Evolutionary conservation across 2,329 filamentous ascomycete species (phyloP).

Genomic region (Curvularia sp.): DNA sequence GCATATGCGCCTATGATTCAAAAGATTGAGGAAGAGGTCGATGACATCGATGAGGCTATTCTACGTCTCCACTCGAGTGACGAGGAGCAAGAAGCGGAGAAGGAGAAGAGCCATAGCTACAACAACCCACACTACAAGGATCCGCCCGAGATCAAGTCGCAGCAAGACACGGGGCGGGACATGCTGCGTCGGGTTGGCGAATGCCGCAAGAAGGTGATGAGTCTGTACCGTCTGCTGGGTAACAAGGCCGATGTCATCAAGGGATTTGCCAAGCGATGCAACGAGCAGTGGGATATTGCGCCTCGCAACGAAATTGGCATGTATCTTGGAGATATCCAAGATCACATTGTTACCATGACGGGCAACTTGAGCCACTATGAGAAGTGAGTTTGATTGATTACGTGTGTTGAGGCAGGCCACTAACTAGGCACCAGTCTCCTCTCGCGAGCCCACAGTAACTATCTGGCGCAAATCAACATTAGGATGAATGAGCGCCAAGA

Average conservation of each 20-base stretch:
- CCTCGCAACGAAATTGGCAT: slow-evolving; percentile 95
- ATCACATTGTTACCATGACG: slow-evolving; percentile 99
- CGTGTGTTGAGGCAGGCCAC: not conserved
- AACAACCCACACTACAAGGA: slow-evolving; percentile 48
- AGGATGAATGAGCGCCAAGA: slow-evolving; percentile 98
- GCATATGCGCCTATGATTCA: slow-evolving; percentile 93
- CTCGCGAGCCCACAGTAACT: slow-evolving; percentile 90
- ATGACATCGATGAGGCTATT: slow-evolving; percentile 94
- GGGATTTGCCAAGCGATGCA: slow-evolving; percentile 97
- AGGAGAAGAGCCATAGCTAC: slow-evolving; percentile 31
- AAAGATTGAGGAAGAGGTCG: slow-evolving; percentile 92
- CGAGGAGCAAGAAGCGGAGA: slow-evolving; percentile 39
- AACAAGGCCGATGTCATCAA: slow-evolving; percentile 99
- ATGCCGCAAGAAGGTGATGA: slow-evolving; percentile 97
- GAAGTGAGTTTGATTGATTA: slow-evolving; percentile 66
- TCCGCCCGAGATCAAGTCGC: slow-evolving; percentile 50
- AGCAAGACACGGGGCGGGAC: slow-evolving; percentile 65
- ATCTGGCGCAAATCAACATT: slow-evolving; percentile 99
- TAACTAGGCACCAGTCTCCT: slow-evolving; percentile 68
- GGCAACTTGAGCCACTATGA: slow-evolving; percentile 95
- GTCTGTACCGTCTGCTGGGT: slow-evolving; percentile 86
- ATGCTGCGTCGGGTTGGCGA: slow-evolving; percentile 94
- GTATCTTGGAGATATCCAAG: slow-evolving; percentile 97
- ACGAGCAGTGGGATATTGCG: slow-evolving; percentile 96
- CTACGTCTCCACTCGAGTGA: slow-evolving; percentile 75